Base-by-base conservation (phyloP, 1,284 basidiomycete species). In the Rhodofomes roseus region DNA sequence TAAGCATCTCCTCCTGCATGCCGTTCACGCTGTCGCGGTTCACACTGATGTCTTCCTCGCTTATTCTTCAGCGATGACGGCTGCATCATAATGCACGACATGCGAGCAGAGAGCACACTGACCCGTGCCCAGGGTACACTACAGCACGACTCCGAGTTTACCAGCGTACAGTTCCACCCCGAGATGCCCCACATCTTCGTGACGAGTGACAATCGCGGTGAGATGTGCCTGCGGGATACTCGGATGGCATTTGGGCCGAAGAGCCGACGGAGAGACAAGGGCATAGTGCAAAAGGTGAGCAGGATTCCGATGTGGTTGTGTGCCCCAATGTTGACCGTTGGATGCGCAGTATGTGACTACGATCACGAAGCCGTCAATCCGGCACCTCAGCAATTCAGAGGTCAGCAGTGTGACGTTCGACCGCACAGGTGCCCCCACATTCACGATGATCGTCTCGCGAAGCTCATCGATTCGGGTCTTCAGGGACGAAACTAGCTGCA, bases 201-300 rank as follows among this genome's bases (percentile, higher is more conserved):
- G 2, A 89, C 85, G 4, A 81, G 85, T 54, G 86, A 90, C 60
- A 75, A 70, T 11, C 71, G 68, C 9, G 87, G 87, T 1, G 71
- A 74, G 22, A 81, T 90, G 1, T 83, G 79, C 62, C 79, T 92
- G 58, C 80, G 87, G n/a, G 90, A 92, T 68, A 74, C 76, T n/a
- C 78, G 90, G n/a, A 90, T 89, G 84, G 82, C 86, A 0, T 92
- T 91, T 70, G 85, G 84, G 18, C 77, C 83, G 34, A 64, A 71
- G 20, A 71, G 68, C 23, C 71, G 69, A 6, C 70, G 82, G 37
- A 74, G 77, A 2, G 69, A 76, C 16, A 68, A 80, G n/a, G 87
- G 87, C 0, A 74, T 86, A 1, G 81, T 87, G 11, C 78, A 79
- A 58, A 75, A 65, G 56, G 86, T 86, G 60, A 41, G 60, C 40